Evolutionary conservation across 305 asterid genomes (phyloP), one percentile per base, ranked within the genome.

Genomic region (Fraxinus nigra): DNA sequence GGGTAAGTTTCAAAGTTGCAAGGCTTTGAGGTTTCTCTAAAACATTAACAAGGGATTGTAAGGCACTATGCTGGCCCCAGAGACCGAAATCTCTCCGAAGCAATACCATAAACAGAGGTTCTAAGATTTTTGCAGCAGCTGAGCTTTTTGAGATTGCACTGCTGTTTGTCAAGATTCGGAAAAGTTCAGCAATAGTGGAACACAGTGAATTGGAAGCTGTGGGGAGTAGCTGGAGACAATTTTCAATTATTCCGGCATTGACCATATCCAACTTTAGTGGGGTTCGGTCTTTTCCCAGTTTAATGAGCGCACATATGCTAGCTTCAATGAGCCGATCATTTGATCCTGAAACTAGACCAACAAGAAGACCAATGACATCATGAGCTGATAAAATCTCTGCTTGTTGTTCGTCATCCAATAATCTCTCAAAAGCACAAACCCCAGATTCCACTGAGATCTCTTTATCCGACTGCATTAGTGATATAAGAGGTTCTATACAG

Each of bases 251-350:
- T 80, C 98, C 98, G 43, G 92, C 93, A 75, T 91, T 87, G 79
- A 95, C 93, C 98, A 95, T 95, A 78, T 95, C 97, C 91, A 92
- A 79, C 89, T 95, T 95, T 82, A 97, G 89, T 33, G 94, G 97
- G 79, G 98, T 95, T 87, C 92, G 83, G 84, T 93, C 98, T 85
- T 93, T 95, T 79, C 95, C 98, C 87, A 93, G 48, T 87, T 92
- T 95, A 78, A 95, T 88, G 56, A 95, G 97, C 14, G 93, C 89
- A 84, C 94, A 87, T 54, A 95, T 87, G 90, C 97, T 90, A 11
- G 95, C 98, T 84, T 93, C 97, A 56, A 92, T 91, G 77, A 95
- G 87, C 72, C 91, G 91, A 81, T 89, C 82, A 87, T 93, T 95
- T 65, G 94, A 87, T 75, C 98, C 95, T 43, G 93, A 91, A 84